Evolutionary conservation across 495 filamentous ascomycete genomes (phyloP).

Genomic region (Lepraria neglecta): DNA sequence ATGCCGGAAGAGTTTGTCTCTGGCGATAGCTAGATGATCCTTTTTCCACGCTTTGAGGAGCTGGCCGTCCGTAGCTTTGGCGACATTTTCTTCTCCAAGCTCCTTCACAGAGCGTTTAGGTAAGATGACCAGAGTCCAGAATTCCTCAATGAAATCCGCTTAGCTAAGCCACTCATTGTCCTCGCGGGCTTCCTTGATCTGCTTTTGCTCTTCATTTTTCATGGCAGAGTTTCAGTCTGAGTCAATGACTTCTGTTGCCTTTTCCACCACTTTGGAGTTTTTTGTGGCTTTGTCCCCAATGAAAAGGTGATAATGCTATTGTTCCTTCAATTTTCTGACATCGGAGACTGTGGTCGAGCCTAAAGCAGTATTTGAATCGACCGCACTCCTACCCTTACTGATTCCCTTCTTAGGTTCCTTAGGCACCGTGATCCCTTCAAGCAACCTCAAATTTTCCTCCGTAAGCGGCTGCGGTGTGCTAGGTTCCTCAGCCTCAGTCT

Average conservation of each 20-base stretch:
- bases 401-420: not conserved
- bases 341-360: not conserved
- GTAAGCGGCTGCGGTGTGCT: not conserved
- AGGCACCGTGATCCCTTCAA: not conserved
- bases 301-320: no score
- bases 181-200: no score
- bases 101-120: not conserved
- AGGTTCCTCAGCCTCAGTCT: not conserved
- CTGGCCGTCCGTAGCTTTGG: not conserved
- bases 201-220: no score
- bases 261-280: no score
- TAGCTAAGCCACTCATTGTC: no score
- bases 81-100: not conserved
- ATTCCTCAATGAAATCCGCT: no score
- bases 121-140: not conserved
- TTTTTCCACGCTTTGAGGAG: not conserved
- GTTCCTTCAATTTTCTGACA: no score
- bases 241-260: no score
- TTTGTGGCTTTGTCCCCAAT: no score
- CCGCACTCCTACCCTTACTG: not conserved
- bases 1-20: not conserved
- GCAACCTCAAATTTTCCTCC: not conserved
- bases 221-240: no score
- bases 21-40: not conserved
- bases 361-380: not conserved